Percentiles rank a stretch among this genome's conserved stretches.
phyloP scores from a whole-genome alignment of 2,329 filamentous ascomycete genomes.

The Triangularia verruculosa region DNA sequence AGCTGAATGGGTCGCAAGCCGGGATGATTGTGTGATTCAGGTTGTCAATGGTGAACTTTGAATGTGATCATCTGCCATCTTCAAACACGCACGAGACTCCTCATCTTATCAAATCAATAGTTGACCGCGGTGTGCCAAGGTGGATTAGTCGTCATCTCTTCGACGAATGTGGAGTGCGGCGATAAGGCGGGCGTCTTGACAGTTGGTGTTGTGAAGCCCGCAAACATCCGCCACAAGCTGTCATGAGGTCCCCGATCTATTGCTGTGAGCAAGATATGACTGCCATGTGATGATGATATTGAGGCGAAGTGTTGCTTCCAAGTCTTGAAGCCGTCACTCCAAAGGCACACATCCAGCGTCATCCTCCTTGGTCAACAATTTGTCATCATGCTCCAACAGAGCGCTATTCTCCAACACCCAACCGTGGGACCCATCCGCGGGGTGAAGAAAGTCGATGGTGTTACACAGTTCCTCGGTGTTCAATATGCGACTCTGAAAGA shows the following conservation, averaged over 20 bases:
- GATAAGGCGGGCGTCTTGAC: neutral
- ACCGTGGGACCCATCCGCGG: neutral
- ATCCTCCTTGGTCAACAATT: neutral
- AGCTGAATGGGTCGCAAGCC: neutral
- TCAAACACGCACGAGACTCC: neutral
- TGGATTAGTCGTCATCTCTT: neutral
- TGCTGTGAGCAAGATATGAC: neutral
- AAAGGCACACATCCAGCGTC: neutral
- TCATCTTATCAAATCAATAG: neutral
- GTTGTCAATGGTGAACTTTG: neutral
- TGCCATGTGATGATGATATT: neutral
- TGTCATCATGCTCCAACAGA: neutral
- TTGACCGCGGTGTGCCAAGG: neutral
- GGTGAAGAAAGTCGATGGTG: neutral
- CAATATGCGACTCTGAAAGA: slow-evolving; percentile 5
- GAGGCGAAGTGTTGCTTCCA: neutral
- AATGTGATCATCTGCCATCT: neutral
- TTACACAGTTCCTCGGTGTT: slow-evolving; percentile 5
- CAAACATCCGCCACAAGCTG: neutral
- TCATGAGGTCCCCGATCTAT: neutral
- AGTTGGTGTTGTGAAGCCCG: neutral
- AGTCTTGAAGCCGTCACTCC: neutral
- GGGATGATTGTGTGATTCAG: neutral
- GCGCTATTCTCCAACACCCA: neutral
- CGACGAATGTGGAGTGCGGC: neutral